Evolutionary conservation across 805 yeast species (phyloP), one percentile per base, ranked within the genome.

Genomic region (Vanderwaltozyma verrucispora): DNA sequence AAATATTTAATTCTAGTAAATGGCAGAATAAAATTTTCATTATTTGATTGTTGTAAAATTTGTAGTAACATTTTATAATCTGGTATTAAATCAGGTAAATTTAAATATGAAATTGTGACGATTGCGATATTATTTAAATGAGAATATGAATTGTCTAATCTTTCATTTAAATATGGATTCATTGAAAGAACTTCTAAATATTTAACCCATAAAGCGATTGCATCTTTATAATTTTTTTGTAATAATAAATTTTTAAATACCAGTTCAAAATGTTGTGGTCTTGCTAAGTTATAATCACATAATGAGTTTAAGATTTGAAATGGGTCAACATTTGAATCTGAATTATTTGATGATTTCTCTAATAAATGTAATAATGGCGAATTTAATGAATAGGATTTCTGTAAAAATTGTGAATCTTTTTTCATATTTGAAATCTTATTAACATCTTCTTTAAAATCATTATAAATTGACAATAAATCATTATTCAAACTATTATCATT

Each of bases 161-260:
- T 41, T 21, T 38, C 37, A 17, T 41, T 24, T 8, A 38, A 14
- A 37, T 38, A 35, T 16, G 47, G 46, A 34, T 46, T 51, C 21
- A 42, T 43, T 5, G 45, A 42, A 7, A 45, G 35, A 3, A 35
- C 38, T 25, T 51, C 51, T 27, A 57, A 38, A 37, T 47, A 57
- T 32, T 48, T 54, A 4, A 57, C 50, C 60, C 60, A 57, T n/a
- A 56, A 39, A 3, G 54, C 53, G 37, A 57, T 44, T 2, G 48
- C 59, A 34, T 56, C 61, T 33, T 54, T 51, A 10, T 48, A 47
- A 19, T 38, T 35, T 7, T 41, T 45, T 6, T 46, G 31, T 2
- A 19, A n/a, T 14, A 57, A 26, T 17, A 50, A 44, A 25, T 50
- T 33, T 31, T 43, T 45, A 42, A 55, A 41, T 1, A 57, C 50